These are phyloP conservation scores for Coemansia sp. DNA, from an alignment of 192 early-diverging fungal species.

Conservation along the genomic window DNA sequence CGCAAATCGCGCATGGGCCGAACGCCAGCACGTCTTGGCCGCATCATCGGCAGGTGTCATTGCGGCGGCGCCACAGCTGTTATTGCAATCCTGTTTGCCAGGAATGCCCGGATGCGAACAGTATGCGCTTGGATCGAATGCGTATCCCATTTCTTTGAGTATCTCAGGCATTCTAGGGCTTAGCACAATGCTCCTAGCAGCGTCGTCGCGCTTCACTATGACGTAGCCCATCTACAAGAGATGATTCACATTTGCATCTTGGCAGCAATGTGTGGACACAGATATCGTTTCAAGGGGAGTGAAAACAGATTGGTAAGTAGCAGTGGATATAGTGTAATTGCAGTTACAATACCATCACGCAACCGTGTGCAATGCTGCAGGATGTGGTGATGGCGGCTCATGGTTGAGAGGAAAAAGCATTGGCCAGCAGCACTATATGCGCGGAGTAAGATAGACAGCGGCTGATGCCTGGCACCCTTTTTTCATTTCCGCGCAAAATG, in stretches of 20 bases:
- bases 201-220: slow-evolving; percentile 48
- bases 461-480: neutral
- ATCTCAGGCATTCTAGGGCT: slow-evolving; percentile 45
- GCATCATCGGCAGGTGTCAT: slow-evolving; percentile 17
- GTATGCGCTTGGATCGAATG: slow-evolving; percentile 16
- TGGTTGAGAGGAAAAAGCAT: neutral
- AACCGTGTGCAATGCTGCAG: neutral
- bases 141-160: slow-evolving; percentile 24
- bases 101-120: neutral
- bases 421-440: neutral
- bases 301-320: neutral
- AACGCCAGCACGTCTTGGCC: slow-evolving; percentile 39
- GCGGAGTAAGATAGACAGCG: neutral
- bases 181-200: slow-evolving; percentile 29
- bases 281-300: neutral
- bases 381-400: neutral
- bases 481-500: slow-evolving; percentile 1
- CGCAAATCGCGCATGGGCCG: slow-evolving; percentile 52
- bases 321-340: neutral
- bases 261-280: slow-evolving; percentile 2
- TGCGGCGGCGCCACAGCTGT: slow-evolving; percentile 2
- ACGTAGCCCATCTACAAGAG: slow-evolving; percentile 48
- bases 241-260: neutral
- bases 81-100: slow-evolving; percentile 15
- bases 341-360: neutral